These are phyloP conservation scores for Candida ascalaphidarum DNA, from an alignment of 805 yeast genomes.

Conservation along the genomic window DNA sequence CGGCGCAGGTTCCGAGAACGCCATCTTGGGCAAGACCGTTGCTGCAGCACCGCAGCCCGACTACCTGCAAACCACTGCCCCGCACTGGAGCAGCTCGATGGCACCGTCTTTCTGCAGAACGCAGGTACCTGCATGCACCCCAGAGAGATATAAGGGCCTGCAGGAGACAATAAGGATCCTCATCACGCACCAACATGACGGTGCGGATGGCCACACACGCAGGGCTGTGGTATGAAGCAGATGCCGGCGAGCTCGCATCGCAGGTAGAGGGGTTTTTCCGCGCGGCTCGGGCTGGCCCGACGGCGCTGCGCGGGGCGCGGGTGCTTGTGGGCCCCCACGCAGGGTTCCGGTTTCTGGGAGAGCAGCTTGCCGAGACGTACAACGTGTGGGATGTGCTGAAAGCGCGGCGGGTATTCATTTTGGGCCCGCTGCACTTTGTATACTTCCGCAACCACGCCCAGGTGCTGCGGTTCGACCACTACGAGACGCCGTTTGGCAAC, in stretches of 20 bases:
- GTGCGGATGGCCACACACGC: constrained; percentile 74
- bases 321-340: constrained; percentile 61
- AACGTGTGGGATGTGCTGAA: constrained; percentile 54
- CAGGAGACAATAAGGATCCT: no score
- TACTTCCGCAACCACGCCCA: constrained; percentile 59
- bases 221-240: constrained; percentile 78
- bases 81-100: no score
- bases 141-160: no score
- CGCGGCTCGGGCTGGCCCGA: constrained; percentile 16
- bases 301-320: constrained; percentile 40
- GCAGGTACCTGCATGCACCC: no score
- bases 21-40: no score
- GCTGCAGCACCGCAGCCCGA: no score
- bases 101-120: no score
- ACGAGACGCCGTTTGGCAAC: constrained; percentile 80
- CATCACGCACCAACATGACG: no score
- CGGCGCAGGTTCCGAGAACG: no score
- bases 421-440: constrained; percentile 93
- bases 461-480: constrained; percentile 41
- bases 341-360: constrained; percentile 80
- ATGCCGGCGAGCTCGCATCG: constrained; percentile 28
- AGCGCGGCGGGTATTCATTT: constrained; percentile 58
- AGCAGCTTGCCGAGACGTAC: constrained; percentile 70
- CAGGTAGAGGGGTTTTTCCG: constrained; percentile 45
- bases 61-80: no score